These are phyloP conservation scores for Aspergillus felis DNA, from an alignment of 2,329 filamentous ascomycete species.

Conservation along the genomic window DNA sequence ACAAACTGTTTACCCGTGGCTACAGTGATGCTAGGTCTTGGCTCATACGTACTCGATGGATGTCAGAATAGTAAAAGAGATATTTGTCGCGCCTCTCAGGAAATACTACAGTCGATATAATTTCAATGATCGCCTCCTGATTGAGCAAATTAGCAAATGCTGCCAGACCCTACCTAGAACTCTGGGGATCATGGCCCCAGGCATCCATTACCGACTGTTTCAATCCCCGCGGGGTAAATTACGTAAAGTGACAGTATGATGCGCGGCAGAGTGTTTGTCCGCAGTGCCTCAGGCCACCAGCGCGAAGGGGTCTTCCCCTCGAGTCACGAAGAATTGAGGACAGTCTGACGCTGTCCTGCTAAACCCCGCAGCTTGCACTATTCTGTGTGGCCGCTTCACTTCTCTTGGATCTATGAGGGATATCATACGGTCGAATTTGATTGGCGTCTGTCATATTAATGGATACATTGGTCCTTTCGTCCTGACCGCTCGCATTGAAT, in stretches of 20 bases:
- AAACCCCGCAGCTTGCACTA: no score
- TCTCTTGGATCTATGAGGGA: no score
- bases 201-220: background rate
- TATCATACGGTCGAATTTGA: no score
- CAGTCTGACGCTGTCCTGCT: background rate
- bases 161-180: background rate
- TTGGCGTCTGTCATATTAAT: no score
- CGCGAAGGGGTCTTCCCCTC: background rate
- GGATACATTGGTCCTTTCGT: no score
- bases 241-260: background rate
- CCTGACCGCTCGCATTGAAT: no score
- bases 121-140: background rate
- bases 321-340: background rate
- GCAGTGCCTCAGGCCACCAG: conserved; percentile 5
- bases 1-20: conserved; percentile 14
- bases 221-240: background rate
- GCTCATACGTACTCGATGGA: background rate
- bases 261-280: conserved; percentile 17
- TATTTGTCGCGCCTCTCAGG: background rate
- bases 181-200: background rate
- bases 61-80: background rate
- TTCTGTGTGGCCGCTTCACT: no score
- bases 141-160: background rate
- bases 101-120: background rate
- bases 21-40: background rate